Evolutionary conservation across 805 yeast genomes (phyloP).

Genomic region (Nakazawaea populi): DNA sequence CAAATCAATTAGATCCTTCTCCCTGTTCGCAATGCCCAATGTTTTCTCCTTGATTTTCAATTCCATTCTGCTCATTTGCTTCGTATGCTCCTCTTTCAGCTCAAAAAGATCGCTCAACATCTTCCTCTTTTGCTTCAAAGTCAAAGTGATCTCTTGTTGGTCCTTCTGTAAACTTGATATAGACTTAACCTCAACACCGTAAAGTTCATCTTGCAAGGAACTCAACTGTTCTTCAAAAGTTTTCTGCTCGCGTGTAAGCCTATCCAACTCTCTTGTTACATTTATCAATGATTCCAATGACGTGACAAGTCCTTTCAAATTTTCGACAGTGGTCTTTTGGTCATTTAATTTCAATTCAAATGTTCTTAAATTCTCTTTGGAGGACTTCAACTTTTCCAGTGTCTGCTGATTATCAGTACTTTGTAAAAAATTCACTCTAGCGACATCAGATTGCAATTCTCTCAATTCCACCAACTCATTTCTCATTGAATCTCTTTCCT

Average conservation of each 20-base stretch:
- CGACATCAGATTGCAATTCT: slow-evolving; percentile 22
- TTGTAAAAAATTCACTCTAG: slow-evolving; percentile 12
- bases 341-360: slow-evolving; percentile 26
- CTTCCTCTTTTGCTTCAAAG: slow-evolving; percentile 35
- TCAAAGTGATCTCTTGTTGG: slow-evolving; percentile 30
- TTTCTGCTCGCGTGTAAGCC: background rate
- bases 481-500: slow-evolving; percentile 21
- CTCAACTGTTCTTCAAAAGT: slow-evolving; percentile 21
- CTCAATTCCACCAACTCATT: slow-evolving; percentile 21
- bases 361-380: background rate
- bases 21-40: slow-evolving; percentile 46
- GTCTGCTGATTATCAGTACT: background rate
- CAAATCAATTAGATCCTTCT: slow-evolving; percentile 43
- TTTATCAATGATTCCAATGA: background rate
- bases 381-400: background rate
- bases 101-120: slow-evolving; percentile 27
- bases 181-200: slow-evolving; percentile 20
- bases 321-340: slow-evolving; percentile 26
- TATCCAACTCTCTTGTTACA: background rate
- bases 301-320: slow-evolving; percentile 17
- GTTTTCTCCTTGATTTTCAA: slow-evolving; percentile 46
- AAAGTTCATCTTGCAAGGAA: slow-evolving; percentile 27
- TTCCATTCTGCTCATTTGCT: slow-evolving; percentile 40
- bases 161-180: slow-evolving; percentile 40
- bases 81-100: slow-evolving; percentile 37